Base-by-base conservation (phyloP, 768 basidiomycete genomes). In the Neoboletus brunneissimus region DNA sequence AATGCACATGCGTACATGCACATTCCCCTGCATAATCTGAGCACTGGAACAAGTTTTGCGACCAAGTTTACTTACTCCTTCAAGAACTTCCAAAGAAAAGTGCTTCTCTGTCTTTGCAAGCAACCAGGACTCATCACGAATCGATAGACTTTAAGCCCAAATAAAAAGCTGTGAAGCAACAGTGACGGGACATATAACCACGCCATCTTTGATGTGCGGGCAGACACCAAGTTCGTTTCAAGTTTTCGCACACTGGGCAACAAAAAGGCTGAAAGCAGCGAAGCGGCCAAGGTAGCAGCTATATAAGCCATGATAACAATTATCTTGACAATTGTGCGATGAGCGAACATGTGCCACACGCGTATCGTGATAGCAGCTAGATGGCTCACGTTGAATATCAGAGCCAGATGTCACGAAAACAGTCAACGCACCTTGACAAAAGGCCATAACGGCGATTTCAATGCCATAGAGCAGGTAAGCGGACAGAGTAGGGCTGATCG, bases 331-430 rank as follows among this genome's bases (percentile, higher is more conserved):
- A 53, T 4, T 1, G 6, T 43, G 12, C 29, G 45, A 12, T 37
- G 46, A 16, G 47, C 5, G 20, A 67, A 68, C 9, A 67, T n/a
- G 43, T 43, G 58, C 66, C 66, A 67, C 16, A 63, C 58, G 13
- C 66, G 66, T 16, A 55, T 41, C 9, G 50, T 57, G 31, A 67
- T 51, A 27, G 51, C 43, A 5, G 40, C 65, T 66, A n/a, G n/a
- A 22, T 49, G 23, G 20, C 32, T 42, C 11, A 6, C 16, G n/a
- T 15, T 10, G 7, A 44, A 43, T 27, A 35, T 49, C 47, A 43
- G 29, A 16, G 20, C n/a, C 29, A 40, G 11, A 5, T 8, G 15
- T 4, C 29, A 11, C 25, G 12, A 51, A 32, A 12, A n/a, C 15
- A 18, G 27, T 53, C 2, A 37, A 47, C 45, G 11, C 13, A 31